Evolutionary conservation across 108 stramenopile genomes (phyloP).

Genomic region (Cyclotella kingstonii): DNA sequence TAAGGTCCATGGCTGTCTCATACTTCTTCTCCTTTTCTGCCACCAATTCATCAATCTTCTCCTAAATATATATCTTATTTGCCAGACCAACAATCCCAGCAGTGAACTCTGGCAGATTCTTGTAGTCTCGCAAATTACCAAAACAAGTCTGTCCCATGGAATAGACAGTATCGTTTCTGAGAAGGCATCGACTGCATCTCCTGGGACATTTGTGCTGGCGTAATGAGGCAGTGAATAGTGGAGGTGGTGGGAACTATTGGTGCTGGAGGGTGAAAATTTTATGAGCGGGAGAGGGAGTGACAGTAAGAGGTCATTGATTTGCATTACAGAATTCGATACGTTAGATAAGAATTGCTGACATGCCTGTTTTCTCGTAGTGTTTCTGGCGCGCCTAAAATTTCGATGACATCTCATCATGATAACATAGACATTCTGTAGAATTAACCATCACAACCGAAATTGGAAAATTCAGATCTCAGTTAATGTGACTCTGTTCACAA

Average conservation of each 20-base stretch:
- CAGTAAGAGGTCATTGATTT: no score
- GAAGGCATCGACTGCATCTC: conserved; percentile 26
- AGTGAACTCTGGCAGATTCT: conserved; percentile 29
- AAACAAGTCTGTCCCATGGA: conserved; percentile 36
- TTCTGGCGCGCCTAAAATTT: no score
- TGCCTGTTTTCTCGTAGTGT: no score
- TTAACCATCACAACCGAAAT: no score
- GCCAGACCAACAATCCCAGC: conserved; percentile 31
- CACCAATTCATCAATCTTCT: conserved; percentile 27
- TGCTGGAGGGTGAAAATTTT: conserved; percentile 23
- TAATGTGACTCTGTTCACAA: no score
- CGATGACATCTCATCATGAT: no score
- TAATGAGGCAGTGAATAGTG: conserved; percentile 1
- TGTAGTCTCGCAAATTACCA: conserved; percentile 27
- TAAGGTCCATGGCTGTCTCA: conserved; percentile 31
- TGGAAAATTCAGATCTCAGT: no score
- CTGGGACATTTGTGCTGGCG: conserved; percentile 32
- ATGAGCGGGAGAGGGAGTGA: no score
- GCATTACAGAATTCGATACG: no score
- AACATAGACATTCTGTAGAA: no score
- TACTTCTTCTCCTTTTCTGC: conserved; percentile 14
- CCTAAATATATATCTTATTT: conserved; percentile 20
- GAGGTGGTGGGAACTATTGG: not conserved
- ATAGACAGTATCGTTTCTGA: conserved; percentile 19
- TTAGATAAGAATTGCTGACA: no score